A percentile compares a stretch with the other conserved stretches of the same genome.
Evolutionary conservation across 2,329 filamentous ascomycete genomes (phyloP).

Genomic region (Claviceps maximensis): DNA sequence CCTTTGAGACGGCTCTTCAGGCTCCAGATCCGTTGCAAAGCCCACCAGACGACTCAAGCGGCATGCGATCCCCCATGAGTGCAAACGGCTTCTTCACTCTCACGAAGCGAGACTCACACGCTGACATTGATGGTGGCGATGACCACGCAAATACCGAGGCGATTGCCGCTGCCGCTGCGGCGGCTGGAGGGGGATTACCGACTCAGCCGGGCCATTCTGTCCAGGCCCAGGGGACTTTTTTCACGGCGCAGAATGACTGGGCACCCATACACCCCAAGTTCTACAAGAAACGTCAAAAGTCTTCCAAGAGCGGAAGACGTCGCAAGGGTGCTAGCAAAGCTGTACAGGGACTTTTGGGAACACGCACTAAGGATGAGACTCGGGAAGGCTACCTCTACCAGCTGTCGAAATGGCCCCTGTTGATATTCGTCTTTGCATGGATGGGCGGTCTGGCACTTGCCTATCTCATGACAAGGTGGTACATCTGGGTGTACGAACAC

Average conservation of each 20-base stretch:
- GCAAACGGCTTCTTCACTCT: constrained; percentile 25
- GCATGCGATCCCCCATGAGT: constrained; percentile 29
- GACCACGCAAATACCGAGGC: constrained; percentile 21
- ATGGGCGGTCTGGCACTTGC: constrained; percentile 54
- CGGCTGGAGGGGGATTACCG: constrained; percentile 23
- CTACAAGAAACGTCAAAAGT: constrained; percentile 23
- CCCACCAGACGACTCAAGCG: constrained; percentile 36
- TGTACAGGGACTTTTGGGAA: constrained; percentile 30
- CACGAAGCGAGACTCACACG: constrained; percentile 28
- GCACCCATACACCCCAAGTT: constrained; percentile 70
- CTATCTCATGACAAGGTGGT: constrained; percentile 73
- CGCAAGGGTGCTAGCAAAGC: constrained; percentile 25
- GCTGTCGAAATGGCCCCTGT: constrained; percentile 81
- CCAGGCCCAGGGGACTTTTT: constrained; percentile 41
- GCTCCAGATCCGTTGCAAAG: constrained; percentile 64
- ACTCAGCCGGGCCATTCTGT: constrained; percentile 9
- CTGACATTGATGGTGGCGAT: constrained; percentile 16
- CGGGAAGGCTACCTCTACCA: constrained; percentile 85
- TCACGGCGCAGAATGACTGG: constrained; percentile 93
- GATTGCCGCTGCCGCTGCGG: constrained; percentile 25
- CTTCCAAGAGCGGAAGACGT: constrained; percentile 17
- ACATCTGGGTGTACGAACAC: constrained; percentile 88
- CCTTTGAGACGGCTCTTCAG: constrained; percentile 71
- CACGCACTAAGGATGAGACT: constrained; percentile 74
- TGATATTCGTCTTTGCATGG: constrained; percentile 71